Evolutionary conservation across 345 rosid species (phyloP), one percentile per base, ranked within the genome.

Genomic region (Salix suchowensis): DNA sequence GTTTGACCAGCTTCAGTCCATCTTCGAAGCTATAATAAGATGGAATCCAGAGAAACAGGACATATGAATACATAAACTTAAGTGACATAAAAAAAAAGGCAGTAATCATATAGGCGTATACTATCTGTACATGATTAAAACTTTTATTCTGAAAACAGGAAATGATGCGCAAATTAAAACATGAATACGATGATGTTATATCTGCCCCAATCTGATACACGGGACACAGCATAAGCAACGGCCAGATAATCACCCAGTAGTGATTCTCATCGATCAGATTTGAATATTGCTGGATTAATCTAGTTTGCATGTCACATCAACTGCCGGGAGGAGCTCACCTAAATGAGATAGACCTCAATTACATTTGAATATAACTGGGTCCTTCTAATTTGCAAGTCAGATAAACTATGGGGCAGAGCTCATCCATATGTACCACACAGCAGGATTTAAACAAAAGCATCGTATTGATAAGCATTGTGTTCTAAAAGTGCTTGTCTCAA

Each of bases 1-100:
- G 92, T 88, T 94, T 96, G 76, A 96, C 98, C 85, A 94, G 88
- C 88, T 88, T 92, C 21, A 96, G 94, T 73, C 98, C 99, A 54
- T 94, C 98, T 84, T 96, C 97, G 15, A 96, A 96, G 92, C 98
- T 96, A 84, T 65, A 46, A 54, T 66, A 37, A 70, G 50, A 80
- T 74, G 73, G 75, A 61, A 75, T 55, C 68, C 71, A 68, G n/a
- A 73, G 68, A 62, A 79, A 74, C 71, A 65, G 40, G 71, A 55
- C 71, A 54, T n/a, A 55, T 76, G 65, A 85, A 70, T 66, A 70
- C 58, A 46, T 44, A 64, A 37, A 19, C 15, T 12, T 4, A 66
- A 48, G 15, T 9, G 24, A 8, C 21, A 71, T 24, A 24, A 24
- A 37, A 26, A 46, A 32, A 21, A 23, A n/a, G 23, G 18, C 1